Conservation (phyloP, 2,329 filamentous ascomycete genomes). For the Cladosporium cucumerinum region DNA sequence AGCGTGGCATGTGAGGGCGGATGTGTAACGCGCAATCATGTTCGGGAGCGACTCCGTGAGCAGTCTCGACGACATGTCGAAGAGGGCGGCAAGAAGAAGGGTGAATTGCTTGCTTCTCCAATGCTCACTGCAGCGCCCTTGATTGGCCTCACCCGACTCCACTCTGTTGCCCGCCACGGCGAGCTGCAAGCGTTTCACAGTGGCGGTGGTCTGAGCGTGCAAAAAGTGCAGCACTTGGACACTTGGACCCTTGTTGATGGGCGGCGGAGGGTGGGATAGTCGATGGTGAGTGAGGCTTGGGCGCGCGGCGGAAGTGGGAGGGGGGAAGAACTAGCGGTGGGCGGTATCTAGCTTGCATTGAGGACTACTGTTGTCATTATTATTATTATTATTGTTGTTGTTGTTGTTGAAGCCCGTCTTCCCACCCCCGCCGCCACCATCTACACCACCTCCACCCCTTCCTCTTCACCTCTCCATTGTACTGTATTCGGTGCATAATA, state of each 20-base stretch:
- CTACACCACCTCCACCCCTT: neutral
- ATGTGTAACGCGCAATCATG: conserved; percentile 4
- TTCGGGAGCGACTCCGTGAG: neutral
- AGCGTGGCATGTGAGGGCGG: neutral
- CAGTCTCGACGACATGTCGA: neutral
- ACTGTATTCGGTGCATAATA: neutral
- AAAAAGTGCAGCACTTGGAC: conserved; percentile 10
- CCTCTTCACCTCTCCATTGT: neutral
- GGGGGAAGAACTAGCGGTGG: neutral
- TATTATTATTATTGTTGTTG: too few relatives aligned
- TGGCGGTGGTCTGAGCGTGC: neutral
- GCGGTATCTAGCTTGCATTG: conserved; percentile 12
- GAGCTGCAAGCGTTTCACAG: neutral
- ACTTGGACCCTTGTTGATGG: neutral
- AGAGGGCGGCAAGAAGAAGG: neutral
- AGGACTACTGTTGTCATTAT: conserved; percentile 2
- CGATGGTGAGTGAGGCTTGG: conserved; percentile 1
- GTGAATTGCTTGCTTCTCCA: neutral
- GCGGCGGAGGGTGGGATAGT: conserved; percentile 6
- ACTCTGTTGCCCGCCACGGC: neutral
- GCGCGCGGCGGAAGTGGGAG: conserved; percentile 10
- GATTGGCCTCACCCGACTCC: neutral
- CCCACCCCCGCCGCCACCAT: conserved; percentile 7
- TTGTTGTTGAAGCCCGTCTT: neutral
- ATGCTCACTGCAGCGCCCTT: neutral